Evolutionary conservation across 1,284 basidiomycete genomes (phyloP), one percentile per base, ranked within the genome.

Genomic region (Thelephora terrestris): DNA sequence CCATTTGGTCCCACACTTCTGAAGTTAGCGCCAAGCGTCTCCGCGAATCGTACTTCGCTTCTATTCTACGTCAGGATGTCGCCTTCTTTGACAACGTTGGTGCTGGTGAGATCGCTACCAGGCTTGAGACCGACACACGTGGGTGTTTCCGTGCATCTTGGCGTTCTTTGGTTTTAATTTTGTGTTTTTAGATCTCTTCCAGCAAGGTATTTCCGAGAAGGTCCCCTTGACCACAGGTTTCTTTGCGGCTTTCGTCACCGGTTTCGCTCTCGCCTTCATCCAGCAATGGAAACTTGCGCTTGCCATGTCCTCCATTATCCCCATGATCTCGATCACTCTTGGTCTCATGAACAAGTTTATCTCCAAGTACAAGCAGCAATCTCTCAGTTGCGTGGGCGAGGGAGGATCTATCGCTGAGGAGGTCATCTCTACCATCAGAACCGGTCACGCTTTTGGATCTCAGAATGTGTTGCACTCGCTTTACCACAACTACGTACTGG

Each of bases 31-130:
- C 93, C 0, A 90, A 88, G 58, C 82, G 95, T 17, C 76, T 90
- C 29, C 81, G 86, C 20, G 87, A 90, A 64, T 68, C 61, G 10
- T 89, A 91, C 58, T 76, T 95, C 5, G 67, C 74, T 48, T 79
- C 89, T 2, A 66, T 91, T 14, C 72, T 94, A 16, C 83, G 90
- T 36, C 87, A 92, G 65, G 84, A 95, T 64, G 81, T 90, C 50
- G 83, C 86, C 9, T 98, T 81, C 70, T 97, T 98, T 60, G 95
- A 98, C 62, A 79, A 84, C 17, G 79, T 97, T 49, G 94, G 95
- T 21, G 87, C 94, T 5, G 95, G 95, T 52, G 95, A 98, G 65
- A 83, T 99, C 32, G 88, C 95, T 1, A 97, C 93, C 1, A 84
- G 93, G 49, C 97, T 98, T 55, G 90, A 95, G 63, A 91, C 87